Evolutionary conservation across 139 green algal species (phyloP).

Genomic region (Nannochloris sp.): DNA sequence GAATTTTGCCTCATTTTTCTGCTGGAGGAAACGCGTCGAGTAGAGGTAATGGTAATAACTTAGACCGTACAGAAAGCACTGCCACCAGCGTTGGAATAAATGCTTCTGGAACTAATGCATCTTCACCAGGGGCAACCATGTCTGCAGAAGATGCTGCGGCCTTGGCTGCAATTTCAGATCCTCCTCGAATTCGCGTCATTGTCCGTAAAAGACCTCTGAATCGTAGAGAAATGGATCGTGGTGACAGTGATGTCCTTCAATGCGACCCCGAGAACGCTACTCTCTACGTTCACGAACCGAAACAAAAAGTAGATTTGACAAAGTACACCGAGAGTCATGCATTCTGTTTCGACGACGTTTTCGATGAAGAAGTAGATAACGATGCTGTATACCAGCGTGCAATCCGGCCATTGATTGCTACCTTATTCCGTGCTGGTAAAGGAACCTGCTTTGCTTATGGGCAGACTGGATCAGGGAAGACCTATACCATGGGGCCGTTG

Average conservation of each 20-base stretch:
- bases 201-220: slow-evolving; percentile 95
- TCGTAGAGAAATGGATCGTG: slow-evolving; percentile 61
- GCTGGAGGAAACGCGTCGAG: no score
- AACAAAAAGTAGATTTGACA: slow-evolving; percentile 84
- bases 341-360: slow-evolving; percentile 92
- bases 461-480: slow-evolving; percentile 92
- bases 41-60: no score
- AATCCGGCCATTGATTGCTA: slow-evolving; percentile 87
- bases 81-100: no score
- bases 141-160: neutral
- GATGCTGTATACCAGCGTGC: slow-evolving; percentile 84
- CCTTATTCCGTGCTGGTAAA: slow-evolving; percentile 76
- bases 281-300: slow-evolving; percentile 83
- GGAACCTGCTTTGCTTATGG: slow-evolving; percentile 98
- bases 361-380: slow-evolving; percentile 84
- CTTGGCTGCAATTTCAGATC: slow-evolving; percentile 19
- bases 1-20: no score
- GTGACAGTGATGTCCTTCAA: slow-evolving; percentile 85
- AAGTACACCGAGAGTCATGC: slow-evolving; percentile 74
- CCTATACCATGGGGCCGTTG: slow-evolving; percentile 93
- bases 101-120: no score
- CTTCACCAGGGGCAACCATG: no score
- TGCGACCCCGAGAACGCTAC: slow-evolving; percentile 41
- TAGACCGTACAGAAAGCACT: no score
- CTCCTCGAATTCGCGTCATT: slow-evolving; percentile 75